A percentile compares a stretch with the other conserved stretches of the same genome.
These are phyloP conservation scores for Trichoderma sp. DNA, from an alignment of 2,329 filamentous ascomycete genomes.

Conservation along the genomic window DNA sequence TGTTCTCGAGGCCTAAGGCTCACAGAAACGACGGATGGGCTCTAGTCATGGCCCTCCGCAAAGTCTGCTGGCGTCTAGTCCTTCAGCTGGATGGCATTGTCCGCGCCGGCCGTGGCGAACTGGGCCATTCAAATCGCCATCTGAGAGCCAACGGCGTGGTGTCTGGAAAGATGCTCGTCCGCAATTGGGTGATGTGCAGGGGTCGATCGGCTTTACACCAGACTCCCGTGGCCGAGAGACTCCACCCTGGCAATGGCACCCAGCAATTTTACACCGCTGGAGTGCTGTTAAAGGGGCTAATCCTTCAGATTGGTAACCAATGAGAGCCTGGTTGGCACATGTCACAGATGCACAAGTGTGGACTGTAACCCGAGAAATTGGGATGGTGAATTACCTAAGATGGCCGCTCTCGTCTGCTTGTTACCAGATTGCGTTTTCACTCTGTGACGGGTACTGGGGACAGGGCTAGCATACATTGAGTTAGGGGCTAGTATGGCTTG, in stretches of 20 bases:
- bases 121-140: neutral
- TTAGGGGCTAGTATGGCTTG: neutral
- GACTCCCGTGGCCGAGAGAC: neutral
- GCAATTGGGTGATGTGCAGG: neutral
- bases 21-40: neutral
- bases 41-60: neutral
- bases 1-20: neutral
- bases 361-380: slow-evolving; percentile 1
- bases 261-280: slow-evolving; percentile 5
- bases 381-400: neutral
- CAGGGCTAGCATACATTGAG: neutral
- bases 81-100: neutral
- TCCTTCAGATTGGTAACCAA: slow-evolving; percentile 15
- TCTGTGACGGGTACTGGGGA: neutral
- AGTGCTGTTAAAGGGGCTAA: neutral
- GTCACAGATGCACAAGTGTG: slow-evolving; percentile 1
- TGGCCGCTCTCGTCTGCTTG: neutral
- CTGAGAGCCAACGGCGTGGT: neutral
- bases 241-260: neutral
- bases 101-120: neutral
- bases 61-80: neutral
- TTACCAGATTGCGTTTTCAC: neutral
- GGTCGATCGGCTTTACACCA: neutral
- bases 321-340: neutral
- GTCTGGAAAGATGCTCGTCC: neutral